A percentile compares a stretch with the other conserved stretches of the same genome.
These are phyloP conservation scores for Syncephalastrum racemosum DNA, from an alignment of 371 early-diverging fungal species.

Conservation along the genomic window DNA sequence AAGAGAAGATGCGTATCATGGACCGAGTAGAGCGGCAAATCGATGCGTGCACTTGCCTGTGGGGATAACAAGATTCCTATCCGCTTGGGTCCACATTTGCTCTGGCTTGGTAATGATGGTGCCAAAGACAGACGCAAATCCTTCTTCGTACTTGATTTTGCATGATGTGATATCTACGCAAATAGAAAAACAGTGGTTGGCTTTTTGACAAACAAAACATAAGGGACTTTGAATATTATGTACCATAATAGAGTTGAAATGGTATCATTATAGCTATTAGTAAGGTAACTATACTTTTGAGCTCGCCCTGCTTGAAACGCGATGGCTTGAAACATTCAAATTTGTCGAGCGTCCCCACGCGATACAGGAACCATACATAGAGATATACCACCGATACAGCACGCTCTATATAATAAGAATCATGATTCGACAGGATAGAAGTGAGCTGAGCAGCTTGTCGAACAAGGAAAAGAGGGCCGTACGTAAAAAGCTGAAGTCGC, in stretches of 20 bases:
- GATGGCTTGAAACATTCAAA: conserved; percentile 36
- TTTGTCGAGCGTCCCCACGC: conserved; percentile 36
- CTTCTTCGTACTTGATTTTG: conserved; percentile 52
- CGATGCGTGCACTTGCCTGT: conserved; percentile 24
- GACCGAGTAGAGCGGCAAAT: background rate
- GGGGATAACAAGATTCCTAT: conserved; percentile 38
- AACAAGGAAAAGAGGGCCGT: conserved; percentile 6
- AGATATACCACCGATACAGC: conserved; percentile 40
- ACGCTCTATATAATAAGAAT: conserved; percentile 27
- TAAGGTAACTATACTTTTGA: conserved; percentile 48
- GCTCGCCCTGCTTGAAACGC: conserved; percentile 43
- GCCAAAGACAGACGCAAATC: conserved; percentile 35
- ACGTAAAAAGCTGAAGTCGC: conserved; percentile 41
- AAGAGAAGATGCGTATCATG: background rate
- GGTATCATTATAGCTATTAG: conserved; percentile 48
- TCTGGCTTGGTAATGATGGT: conserved; percentile 42
- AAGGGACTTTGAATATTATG: background rate
- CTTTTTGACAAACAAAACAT: background rate
- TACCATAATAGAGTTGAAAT: conserved; percentile 52
- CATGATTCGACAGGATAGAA: background rate
- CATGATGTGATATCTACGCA: conserved; percentile 40
- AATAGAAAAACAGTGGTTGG: background rate
- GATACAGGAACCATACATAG: conserved; percentile 38
- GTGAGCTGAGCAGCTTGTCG: background rate
- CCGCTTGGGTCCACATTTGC: conserved; percentile 42